Conservation (phyloP, 768 basidiomycete species). For the Termitomyces bulborhizus region DNA sequence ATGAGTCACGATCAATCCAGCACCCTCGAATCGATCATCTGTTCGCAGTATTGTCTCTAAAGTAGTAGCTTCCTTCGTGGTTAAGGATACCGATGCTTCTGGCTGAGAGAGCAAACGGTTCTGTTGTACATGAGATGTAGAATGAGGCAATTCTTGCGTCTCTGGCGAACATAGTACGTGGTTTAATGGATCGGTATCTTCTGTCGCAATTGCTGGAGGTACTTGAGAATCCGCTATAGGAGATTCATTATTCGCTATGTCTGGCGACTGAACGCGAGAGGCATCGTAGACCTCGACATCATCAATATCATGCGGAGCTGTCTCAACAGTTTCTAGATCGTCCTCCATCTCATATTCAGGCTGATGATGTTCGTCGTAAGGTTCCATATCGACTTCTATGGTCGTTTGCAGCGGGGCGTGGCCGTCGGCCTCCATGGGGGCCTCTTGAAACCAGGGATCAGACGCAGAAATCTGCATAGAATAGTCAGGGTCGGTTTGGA, state of each 20-base stretch:
- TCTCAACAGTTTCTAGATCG: constrained; percentile 24
- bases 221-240: constrained; percentile 3
- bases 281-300: constrained; percentile 48
- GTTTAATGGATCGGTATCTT: neutral
- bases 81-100: neutral
- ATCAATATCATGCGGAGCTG: constrained; percentile 25
- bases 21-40: neutral
- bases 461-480: constrained; percentile 46
- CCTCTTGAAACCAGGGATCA: constrained; percentile 49
- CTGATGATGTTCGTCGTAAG: constrained; percentile 36
- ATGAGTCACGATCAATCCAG: neutral
- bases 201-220: neutral
- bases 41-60: neutral
- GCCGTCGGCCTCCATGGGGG: constrained; percentile 55
- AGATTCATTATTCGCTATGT: constrained; percentile 6
- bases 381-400: constrained; percentile 66
- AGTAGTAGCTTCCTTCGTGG: neutral
- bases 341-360: constrained; percentile 56
- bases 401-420: constrained; percentile 25
- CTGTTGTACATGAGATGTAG: neutral
- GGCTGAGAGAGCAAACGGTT: neutral
- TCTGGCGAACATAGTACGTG: neutral
- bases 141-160: neutral
- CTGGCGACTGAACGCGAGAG: constrained; percentile 24
- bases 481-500: constrained; percentile 49